These are phyloP conservation scores for Chytriomyces confervae DNA, from an alignment of 192 early-diverging fungal genomes.

Conservation along the genomic window DNA sequence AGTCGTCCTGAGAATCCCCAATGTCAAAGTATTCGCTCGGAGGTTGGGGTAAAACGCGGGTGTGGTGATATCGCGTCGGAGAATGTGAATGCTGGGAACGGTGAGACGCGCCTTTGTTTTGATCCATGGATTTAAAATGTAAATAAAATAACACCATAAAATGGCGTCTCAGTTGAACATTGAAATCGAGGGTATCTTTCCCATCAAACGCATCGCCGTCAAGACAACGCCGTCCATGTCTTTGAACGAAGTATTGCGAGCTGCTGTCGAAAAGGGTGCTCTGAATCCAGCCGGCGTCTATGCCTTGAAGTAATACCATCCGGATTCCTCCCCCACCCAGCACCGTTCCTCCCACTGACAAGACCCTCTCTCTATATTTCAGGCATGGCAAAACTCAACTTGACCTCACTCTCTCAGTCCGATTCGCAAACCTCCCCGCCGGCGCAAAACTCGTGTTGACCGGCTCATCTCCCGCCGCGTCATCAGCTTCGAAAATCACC, in stretches of 20 bases:
- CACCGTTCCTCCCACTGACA: background rate
- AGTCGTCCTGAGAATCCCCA: too few species aligned
- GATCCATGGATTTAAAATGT: too few species aligned
- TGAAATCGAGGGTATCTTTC: slow-evolving; percentile 46
- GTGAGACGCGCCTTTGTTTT: too few species aligned
- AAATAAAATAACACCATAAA: background rate
- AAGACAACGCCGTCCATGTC: slow-evolving; percentile 80
- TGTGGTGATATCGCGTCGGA: too few species aligned
- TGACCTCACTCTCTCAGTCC: slow-evolving; percentile 74
- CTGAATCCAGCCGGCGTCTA: slow-evolving; percentile 60
- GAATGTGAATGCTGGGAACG: too few species aligned
- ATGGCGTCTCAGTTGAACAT: slow-evolving; percentile 71
- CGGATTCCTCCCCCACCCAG: background rate
- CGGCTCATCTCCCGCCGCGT: slow-evolving; percentile 6
- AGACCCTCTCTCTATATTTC: background rate
- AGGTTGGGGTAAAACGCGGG: too few species aligned
- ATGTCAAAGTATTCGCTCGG: too few species aligned
- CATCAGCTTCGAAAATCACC: background rate
- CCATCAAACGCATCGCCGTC: slow-evolving; percentile 53
- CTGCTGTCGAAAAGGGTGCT: slow-evolving; percentile 66
- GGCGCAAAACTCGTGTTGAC: slow-evolving; percentile 77
- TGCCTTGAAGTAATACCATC: slow-evolving; percentile 58
- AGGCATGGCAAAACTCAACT: slow-evolving; percentile 64
- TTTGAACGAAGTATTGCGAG: slow-evolving; percentile 67
- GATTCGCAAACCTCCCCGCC: slow-evolving; percentile 81